A percentile compares a stretch with the other conserved stretches of the same genome.
phyloP scores from a whole-genome alignment of 768 basidiomycete species.

The Jaapia argillacea region DNA sequence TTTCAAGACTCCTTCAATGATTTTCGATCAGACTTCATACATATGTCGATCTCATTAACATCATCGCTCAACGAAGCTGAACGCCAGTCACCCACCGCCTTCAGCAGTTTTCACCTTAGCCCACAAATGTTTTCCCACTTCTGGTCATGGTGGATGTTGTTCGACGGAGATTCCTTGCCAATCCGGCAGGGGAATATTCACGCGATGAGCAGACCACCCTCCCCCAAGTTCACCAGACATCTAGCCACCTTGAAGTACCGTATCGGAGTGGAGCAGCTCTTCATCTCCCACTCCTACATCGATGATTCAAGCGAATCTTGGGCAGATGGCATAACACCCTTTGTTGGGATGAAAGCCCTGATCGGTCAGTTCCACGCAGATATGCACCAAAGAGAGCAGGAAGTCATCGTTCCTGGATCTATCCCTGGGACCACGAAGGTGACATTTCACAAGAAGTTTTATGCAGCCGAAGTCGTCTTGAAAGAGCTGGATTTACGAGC shows the following conservation, averaged over 20 bases:
- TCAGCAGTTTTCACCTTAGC: constrained; percentile 77
- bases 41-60: constrained; percentile 78
- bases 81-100: constrained; percentile 17
- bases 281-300: constrained; percentile 79
- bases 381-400: constrained; percentile 87
- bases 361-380: constrained; percentile 80
- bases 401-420: constrained; percentile 49
- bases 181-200: constrained; percentile 84
- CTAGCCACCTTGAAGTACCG: constrained; percentile 90
- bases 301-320: constrained; percentile 76
- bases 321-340: constrained; percentile 66
- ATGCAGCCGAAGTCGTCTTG: constrained; percentile 77
- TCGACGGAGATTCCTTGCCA: constrained; percentile 71
- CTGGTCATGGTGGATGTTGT: constrained; percentile 86
- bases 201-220: constrained; percentile 50
- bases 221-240: constrained; percentile 83
- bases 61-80: constrained; percentile 40
- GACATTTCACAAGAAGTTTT: constrained; percentile 73
- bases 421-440: constrained; percentile 47
- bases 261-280: constrained; percentile 65
- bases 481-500: constrained; percentile 70
- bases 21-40: constrained; percentile 91
- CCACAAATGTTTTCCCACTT: constrained; percentile 84
- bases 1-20: constrained; percentile 69
- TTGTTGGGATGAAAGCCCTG: constrained; percentile 79